Conservation (phyloP, 164 flowering plant genomes). For the Taxillus chinensis region DNA sequence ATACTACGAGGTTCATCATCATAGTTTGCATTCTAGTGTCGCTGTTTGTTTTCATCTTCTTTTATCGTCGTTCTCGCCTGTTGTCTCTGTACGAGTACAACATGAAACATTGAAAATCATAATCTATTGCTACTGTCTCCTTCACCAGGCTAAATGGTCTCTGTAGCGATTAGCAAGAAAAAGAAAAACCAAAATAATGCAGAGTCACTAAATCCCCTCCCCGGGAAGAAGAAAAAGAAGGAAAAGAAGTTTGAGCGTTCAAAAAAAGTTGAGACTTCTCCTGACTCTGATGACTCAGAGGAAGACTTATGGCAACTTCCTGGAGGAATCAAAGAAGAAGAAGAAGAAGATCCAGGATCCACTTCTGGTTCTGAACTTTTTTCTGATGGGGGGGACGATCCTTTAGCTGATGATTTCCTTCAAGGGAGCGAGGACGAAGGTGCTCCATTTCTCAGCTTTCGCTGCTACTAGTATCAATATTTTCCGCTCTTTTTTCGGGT, state of each 20-base stretch:
- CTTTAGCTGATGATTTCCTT: slow-evolving; percentile 62
- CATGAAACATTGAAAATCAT: neutral
- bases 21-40: no score
- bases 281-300: slow-evolving; percentile 19
- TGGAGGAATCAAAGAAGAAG: slow-evolving; percentile 13
- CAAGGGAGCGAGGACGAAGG: slow-evolving; percentile 49
- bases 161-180: slow-evolving; percentile 18
- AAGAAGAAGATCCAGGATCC: slow-evolving; percentile 17
- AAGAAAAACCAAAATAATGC: slow-evolving; percentile 2
- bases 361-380: slow-evolving; percentile 46
- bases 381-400: slow-evolving; percentile 51
- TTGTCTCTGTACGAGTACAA: no score
- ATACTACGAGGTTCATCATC: no score
- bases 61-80: no score
- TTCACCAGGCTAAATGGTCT: slow-evolving; percentile 20
- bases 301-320: slow-evolving; percentile 13
- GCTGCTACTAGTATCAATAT: neutral
- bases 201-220: slow-evolving; percentile 10
- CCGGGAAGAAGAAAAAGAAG: slow-evolving; percentile 24
- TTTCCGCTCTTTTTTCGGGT: neutral
- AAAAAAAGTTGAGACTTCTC: slow-evolving; percentile 13
- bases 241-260: slow-evolving; percentile 14
- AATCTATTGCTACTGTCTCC: slow-evolving; percentile 7
- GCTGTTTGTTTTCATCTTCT: no score
- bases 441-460: slow-evolving; percentile 1